Conservation (phyloP, 2,329 filamentous ascomycete genomes). For the Gnomoniopsis smithogilvyi region DNA sequence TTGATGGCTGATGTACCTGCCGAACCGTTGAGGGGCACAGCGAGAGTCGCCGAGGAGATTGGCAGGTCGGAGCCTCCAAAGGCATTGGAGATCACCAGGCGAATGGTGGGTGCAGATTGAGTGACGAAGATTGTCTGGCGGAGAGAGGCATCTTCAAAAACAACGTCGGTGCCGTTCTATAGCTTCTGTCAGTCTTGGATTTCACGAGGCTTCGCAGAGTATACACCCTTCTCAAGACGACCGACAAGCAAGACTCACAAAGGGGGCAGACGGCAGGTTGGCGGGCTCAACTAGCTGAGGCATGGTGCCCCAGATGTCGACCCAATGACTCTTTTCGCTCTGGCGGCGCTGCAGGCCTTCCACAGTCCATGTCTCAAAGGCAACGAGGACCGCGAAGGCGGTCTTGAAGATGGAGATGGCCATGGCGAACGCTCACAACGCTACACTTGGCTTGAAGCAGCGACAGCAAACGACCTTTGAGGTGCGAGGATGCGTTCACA, state of each 20-base stretch:
- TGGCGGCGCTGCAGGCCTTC: conserved; percentile 1
- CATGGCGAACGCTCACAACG: background rate
- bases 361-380: conserved; percentile 10
- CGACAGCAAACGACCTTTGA: background rate
- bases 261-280: conserved; percentile 56
- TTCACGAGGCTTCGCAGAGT: background rate
- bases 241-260: conserved; percentile 35
- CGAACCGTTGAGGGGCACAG: conserved; percentile 44
- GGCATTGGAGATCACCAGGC: conserved; percentile 59
- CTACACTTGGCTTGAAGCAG: background rate
- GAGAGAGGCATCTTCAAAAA: conserved; percentile 58
- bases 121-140: conserved; percentile 60
- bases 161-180: conserved; percentile 48
- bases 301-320: conserved; percentile 61
- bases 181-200: background rate
- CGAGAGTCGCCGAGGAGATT: conserved; percentile 55
- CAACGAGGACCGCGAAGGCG: conserved; percentile 10
- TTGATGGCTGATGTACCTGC: conserved; percentile 49
- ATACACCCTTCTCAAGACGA: no score
- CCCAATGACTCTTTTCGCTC: conserved; percentile 46
- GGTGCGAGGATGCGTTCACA: background rate
- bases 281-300: conserved; percentile 57
- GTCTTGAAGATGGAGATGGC: background rate
- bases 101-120: conserved; percentile 48
- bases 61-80: conserved; percentile 57